Conservation (phyloP, 2,329 filamentous ascomycete genomes). For the Trichoderma simmonsii region DNA sequence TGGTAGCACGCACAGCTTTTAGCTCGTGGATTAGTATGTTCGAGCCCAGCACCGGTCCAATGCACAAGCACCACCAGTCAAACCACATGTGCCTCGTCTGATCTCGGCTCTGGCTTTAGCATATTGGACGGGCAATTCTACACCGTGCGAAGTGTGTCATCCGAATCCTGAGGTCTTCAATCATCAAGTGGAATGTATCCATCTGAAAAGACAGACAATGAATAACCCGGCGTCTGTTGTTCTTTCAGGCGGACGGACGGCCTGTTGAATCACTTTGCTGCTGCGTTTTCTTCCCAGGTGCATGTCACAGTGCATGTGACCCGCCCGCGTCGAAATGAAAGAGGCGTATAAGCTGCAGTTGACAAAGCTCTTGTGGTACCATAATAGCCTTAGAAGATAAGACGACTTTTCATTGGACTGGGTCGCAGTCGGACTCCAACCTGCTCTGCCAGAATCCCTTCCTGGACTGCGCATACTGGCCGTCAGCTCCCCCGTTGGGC, state of each 20-base stretch:
- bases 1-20: slow-evolving; percentile 16
- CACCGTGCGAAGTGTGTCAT: not conserved
- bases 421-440: slow-evolving; percentile 2
- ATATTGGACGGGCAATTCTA: not conserved
- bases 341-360: slow-evolving; percentile 12
- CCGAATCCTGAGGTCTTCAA: not conserved
- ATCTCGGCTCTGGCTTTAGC: not conserved
- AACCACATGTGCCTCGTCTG: not conserved
- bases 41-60: not conserved
- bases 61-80: not conserved
- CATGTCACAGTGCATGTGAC: slow-evolving; percentile 5
- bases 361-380: slow-evolving; percentile 13
- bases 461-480: not conserved
- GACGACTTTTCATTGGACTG: not conserved
- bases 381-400: slow-evolving; percentile 8
- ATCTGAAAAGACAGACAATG: not conserved
- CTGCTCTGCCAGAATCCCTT: slow-evolving; percentile 1
- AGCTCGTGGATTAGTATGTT: not conserved
- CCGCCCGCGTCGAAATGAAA: slow-evolving; percentile 7
- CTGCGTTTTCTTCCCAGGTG: not conserved
- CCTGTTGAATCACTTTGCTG: not conserved
- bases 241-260: not conserved
- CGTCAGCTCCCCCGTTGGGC: slow-evolving; percentile 6
- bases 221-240: not conserved
- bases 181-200: too few species aligned